These are phyloP conservation scores for Allomyces arbusculus DNA, from an alignment of 192 early-diverging fungal species.

Conservation along the genomic window DNA sequence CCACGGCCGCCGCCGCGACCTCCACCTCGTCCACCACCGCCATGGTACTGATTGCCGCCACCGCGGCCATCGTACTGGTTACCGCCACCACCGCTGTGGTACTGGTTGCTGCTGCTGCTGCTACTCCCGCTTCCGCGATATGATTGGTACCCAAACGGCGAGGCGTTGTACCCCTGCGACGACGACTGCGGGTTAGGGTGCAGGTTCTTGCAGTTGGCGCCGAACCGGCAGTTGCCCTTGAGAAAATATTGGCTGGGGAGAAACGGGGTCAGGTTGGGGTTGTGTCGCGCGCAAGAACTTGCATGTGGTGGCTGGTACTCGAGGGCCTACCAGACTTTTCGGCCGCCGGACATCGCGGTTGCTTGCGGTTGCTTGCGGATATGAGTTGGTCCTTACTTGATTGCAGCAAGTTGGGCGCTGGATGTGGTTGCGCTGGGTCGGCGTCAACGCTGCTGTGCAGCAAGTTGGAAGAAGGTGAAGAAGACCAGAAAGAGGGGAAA, in stretches of 20 bases:
- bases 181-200: neutral
- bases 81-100: neutral
- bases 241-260: neutral
- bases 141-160: neutral
- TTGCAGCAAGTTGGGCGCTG: no score
- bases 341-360: no score
- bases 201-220: neutral
- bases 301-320: no score
- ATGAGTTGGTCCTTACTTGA: no score
- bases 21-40: neutral
- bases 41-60: neutral
- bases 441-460: no score
- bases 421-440: no score
- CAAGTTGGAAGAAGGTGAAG: no score
- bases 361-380: no score
- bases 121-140: neutral
- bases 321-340: no score
- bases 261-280: neutral
- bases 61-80: neutral
- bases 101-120: neutral
- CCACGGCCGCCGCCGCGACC: neutral
- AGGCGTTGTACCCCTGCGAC: neutral
- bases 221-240: neutral
- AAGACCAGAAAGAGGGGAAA: no score
- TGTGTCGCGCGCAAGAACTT: no score